Conservation (phyloP, 768 basidiomycete genomes). For the Suillus brevipes region DNA sequence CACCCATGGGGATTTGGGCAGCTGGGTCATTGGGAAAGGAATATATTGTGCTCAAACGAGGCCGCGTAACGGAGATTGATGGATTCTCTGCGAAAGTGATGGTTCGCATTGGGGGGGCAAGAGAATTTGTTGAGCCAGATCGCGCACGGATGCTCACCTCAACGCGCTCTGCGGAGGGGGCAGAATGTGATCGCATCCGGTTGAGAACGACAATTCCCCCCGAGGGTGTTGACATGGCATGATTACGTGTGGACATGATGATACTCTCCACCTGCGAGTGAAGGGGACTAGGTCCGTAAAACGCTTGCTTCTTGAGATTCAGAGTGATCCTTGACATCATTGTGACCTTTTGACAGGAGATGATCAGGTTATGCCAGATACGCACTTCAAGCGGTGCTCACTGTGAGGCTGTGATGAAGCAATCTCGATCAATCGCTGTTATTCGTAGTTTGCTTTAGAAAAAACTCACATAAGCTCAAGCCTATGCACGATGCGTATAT, state of each 20-base stretch:
- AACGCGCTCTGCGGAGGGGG: not conserved
- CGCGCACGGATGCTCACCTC: not conserved
- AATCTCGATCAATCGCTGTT: slow-evolving; percentile 38
- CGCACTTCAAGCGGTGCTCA: slow-evolving; percentile 8
- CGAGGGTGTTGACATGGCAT: not conserved
- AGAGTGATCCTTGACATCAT: slow-evolving; percentile 74
- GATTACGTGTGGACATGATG: not conserved
- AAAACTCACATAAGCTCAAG: slow-evolving; percentile 42
- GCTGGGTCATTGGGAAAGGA: not conserved
- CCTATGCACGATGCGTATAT: slow-evolving; percentile 13
- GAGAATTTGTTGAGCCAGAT: slow-evolving; percentile 6
- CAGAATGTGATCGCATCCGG: not conserved
- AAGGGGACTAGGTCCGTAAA: not conserved
- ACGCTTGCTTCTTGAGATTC: slow-evolving; percentile 47
- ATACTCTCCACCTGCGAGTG: not conserved
- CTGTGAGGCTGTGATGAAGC: slow-evolving; percentile 21
- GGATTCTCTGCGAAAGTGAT: not conserved
- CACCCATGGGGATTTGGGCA: not conserved
- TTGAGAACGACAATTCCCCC: not conserved
- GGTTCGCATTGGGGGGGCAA: not conserved
- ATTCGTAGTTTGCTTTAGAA: slow-evolving; percentile 17
- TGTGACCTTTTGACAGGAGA: slow-evolving; percentile 39
- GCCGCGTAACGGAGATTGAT: not conserved
- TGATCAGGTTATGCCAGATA: not conserved
- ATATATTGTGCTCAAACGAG: slow-evolving; percentile 8